Evolutionary conservation across 306 rosid genomes (phyloP).

Genomic region (Vigna mungo): DNA sequence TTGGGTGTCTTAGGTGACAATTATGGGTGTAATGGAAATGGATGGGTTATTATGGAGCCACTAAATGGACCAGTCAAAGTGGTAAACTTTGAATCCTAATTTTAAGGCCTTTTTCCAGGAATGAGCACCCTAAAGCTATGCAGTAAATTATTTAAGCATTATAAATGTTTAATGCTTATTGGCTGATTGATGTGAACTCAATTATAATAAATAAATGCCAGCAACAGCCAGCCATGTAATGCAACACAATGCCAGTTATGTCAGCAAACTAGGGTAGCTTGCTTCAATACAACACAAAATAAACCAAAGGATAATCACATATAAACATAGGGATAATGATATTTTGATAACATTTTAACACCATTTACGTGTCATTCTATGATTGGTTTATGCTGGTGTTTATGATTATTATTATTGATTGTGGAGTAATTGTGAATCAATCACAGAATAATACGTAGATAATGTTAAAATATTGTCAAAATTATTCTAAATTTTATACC

Average conservation of each 20-base stretch:
- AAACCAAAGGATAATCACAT: background rate
- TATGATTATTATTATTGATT: too few relatives aligned
- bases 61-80: conserved; percentile 57
- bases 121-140: conserved; percentile 59
- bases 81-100: conserved; percentile 56
- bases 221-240: conserved; percentile 54
- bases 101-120: conserved; percentile 62
- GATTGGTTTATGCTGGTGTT: too few relatives aligned
- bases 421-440: too few relatives aligned
- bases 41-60: conserved; percentile 56
- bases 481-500: too few relatives aligned
- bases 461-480: too few relatives aligned
- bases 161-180: conserved; percentile 27
- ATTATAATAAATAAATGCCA: conserved; percentile 54
- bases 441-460: too few relatives aligned
- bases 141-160: conserved; percentile 46
- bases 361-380: too few relatives aligned
- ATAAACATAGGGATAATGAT: background rate
- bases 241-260: conserved; percentile 41
- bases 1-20: conserved; percentile 11
- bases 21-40: conserved; percentile 37
- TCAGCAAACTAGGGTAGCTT: conserved; percentile 44
- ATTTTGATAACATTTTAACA: too few relatives aligned
- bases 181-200: conserved; percentile 44
- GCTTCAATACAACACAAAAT: conserved; percentile 30